These are phyloP conservation scores for Colletotrichum sp. DNA, from an alignment of 2,329 filamentous ascomycete genomes.

Conservation along the genomic window DNA sequence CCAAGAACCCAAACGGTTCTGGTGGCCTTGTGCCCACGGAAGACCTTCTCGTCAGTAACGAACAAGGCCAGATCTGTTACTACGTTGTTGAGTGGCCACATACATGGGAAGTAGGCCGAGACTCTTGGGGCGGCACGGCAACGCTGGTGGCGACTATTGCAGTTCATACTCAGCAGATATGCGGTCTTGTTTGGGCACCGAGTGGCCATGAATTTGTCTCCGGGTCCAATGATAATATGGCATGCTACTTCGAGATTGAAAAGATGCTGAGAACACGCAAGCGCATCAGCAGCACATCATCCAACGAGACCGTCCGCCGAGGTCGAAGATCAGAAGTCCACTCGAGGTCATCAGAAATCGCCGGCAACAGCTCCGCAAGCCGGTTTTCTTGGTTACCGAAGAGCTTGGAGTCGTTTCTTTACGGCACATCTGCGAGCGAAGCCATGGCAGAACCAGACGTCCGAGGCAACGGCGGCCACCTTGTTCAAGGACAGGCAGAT, in stretches of 20 bases:
- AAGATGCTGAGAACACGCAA: slow-evolving; percentile 50
- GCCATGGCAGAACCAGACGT: not conserved
- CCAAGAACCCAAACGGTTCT: slow-evolving; percentile 51
- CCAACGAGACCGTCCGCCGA: not conserved
- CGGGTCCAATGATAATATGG: slow-evolving; percentile 91
- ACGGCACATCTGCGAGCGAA: not conserved
- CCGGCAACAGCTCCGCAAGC: not conserved
- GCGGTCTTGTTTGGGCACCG: slow-evolving; percentile 86
- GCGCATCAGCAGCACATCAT: slow-evolving; percentile 5
- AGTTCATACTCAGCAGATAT: slow-evolving; percentile 88
- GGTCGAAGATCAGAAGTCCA: not conserved
- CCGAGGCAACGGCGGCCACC: slow-evolving; percentile 29
- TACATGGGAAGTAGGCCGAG: slow-evolving; percentile 63
- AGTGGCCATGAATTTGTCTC: slow-evolving; percentile 81
- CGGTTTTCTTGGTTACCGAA: not conserved
- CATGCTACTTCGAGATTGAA: slow-evolving; percentile 77
- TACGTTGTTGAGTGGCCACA: slow-evolving; percentile 88
- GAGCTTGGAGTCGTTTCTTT: not conserved
- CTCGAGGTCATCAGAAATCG: not conserved
- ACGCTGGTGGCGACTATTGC: slow-evolving; percentile 78
- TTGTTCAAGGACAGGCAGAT: slow-evolving; percentile 32
- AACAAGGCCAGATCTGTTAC: slow-evolving; percentile 82
- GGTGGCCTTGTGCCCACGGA: slow-evolving; percentile 69
- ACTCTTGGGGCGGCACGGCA: slow-evolving; percentile 79
- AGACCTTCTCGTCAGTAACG: slow-evolving; percentile 86